phyloP scores from a whole-genome alignment of 352 stramenopile species.

The Thalassiosira livingstoniorum region DNA sequence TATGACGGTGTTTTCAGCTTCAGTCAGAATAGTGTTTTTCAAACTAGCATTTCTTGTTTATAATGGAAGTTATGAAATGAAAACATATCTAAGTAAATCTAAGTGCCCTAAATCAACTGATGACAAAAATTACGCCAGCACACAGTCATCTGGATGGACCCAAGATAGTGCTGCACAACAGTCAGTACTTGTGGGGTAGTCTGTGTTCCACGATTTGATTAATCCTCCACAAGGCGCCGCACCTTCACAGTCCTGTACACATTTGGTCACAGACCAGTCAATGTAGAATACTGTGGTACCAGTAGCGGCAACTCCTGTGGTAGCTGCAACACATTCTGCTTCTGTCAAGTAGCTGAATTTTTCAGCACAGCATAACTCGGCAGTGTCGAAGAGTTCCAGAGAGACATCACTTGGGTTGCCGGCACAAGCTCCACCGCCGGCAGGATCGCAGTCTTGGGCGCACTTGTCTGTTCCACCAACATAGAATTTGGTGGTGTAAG shows the following conservation, averaged over 20 bases:
- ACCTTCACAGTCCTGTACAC: background rate
- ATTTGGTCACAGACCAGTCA: background rate
- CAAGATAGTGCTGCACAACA: no score
- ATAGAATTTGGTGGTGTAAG: conserved; percentile 15
- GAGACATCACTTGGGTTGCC: conserved; percentile 4
- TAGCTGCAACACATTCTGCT: background rate
- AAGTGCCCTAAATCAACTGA: no score
- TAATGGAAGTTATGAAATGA: no score
- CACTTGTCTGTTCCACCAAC: conserved; percentile 7
- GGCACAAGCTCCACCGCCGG: background rate
- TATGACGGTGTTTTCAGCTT: no score
- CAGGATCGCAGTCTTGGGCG: conserved; percentile 8
- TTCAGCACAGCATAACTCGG: conserved; percentile 1
- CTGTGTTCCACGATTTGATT: no score
- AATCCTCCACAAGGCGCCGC: conserved; percentile 8
- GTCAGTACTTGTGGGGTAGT: no score
- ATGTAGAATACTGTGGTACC: background rate
- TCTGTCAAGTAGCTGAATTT: conserved; percentile 14
- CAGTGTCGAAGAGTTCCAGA: conserved; percentile 1
- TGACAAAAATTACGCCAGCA: no score
- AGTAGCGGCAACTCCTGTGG: background rate
- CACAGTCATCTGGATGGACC: no score
- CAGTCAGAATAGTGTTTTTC: no score
- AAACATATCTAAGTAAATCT: no score
- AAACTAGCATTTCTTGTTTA: no score